These are phyloP conservation scores for Asclepias syriaca DNA, from an alignment of 257 asterid species.

Conservation along the genomic window DNA sequence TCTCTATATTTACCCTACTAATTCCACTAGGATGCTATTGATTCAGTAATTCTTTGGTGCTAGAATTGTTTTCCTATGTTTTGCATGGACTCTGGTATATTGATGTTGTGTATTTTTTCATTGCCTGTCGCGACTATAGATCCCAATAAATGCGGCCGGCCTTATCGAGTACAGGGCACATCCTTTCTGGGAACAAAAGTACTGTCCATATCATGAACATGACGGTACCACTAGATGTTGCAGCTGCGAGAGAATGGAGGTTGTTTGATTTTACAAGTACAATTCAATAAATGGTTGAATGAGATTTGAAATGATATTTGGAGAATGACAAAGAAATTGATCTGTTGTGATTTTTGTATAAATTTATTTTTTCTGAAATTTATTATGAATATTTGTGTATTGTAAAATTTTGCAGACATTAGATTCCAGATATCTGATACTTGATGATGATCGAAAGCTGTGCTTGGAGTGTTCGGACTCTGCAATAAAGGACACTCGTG, in stretches of 20 bases:
- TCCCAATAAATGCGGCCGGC: conserved; percentile 81
- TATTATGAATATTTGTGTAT: neutral
- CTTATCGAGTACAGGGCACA: conserved; percentile 96
- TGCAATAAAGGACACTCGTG: conserved; percentile 94
- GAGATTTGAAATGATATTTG: neutral
- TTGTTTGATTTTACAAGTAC: conserved; percentile 21
- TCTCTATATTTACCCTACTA: too few relatives aligned
- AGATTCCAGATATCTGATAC: conserved; percentile 69
- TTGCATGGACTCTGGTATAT: conserved; percentile 8
- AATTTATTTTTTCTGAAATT: neutral
- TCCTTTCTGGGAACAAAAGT: conserved; percentile 97
- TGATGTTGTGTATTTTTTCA: conserved; percentile 3
- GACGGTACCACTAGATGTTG: conserved; percentile 98
- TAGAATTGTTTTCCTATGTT: neutral
- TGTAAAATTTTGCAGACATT: conserved; percentile 40
- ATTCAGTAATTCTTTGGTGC: neutral
- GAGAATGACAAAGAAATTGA: neutral
- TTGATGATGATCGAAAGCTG: conserved; percentile 85
- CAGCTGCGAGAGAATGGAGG: conserved; percentile 99
- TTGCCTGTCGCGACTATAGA: conserved; percentile 30
- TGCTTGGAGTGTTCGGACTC: conserved; percentile 96
- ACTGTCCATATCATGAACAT: conserved; percentile 86
- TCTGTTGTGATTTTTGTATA: neutral
- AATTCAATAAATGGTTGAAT: neutral
- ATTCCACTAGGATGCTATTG: too few relatives aligned